Evolutionary conservation across 2,329 filamentous ascomycete genomes (phyloP).

Genomic region (Fusarium denticulatum): DNA sequence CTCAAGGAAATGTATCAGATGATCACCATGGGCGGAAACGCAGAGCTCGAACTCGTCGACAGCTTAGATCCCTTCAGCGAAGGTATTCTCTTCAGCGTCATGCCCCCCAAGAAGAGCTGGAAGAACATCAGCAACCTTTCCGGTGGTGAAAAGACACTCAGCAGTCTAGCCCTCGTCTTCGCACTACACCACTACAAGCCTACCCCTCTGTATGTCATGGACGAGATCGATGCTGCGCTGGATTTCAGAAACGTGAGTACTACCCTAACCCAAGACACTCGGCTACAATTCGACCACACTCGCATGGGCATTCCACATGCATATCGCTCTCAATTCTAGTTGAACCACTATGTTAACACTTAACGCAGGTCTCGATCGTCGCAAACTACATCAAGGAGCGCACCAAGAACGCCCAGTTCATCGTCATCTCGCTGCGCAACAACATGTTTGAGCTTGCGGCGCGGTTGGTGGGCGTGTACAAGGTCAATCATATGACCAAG

Average conservation of each 20-base stretch:
- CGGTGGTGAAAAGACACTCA: slow-evolving; percentile 97
- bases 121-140: slow-evolving; percentile 98
- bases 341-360: slow-evolving; percentile 28
- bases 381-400: slow-evolving; percentile 99
- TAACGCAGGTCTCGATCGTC: slow-evolving; percentile 85
- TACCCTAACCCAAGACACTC: slow-evolving; percentile 37
- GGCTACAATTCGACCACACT: slow-evolving; percentile 28
- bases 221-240: slow-evolving; percentile 97
- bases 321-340: neutral
- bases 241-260: slow-evolving; percentile 94
- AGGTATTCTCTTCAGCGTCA: slow-evolving; percentile 95
- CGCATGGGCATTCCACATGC: slow-evolving; percentile 27
- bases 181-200: slow-evolving; percentile 98
- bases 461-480: slow-evolving; percentile 95
- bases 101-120: slow-evolving; percentile 99
- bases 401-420: slow-evolving; percentile 99
- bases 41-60: slow-evolving; percentile 96
- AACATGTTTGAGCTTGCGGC: slow-evolving; percentile 99
- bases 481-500: slow-evolving; percentile 99
- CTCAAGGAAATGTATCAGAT: slow-evolving; percentile 99
- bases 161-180: slow-evolving; percentile 94
- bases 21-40: slow-evolving; percentile 99
- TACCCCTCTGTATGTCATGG: slow-evolving; percentile 98
- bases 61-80: slow-evolving; percentile 96
- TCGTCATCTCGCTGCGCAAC: slow-evolving; percentile 96